Evolutionary conservation across 805 yeast genomes (phyloP), one percentile per base, ranked within the genome.

Genomic region (Wickerhamomyces chambardii): DNA sequence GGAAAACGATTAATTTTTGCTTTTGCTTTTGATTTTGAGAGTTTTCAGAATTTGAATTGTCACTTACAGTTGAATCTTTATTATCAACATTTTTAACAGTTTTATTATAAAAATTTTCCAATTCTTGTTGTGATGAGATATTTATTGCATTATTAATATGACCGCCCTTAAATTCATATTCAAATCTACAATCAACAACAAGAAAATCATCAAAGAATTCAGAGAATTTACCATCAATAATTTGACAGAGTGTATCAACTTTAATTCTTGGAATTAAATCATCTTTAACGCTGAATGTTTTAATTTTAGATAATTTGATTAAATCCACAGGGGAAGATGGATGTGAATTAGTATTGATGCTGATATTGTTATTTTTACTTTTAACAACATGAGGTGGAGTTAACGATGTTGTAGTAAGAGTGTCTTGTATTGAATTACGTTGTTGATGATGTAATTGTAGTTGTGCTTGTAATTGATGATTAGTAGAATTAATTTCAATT

Each of bases 131-230:
- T 27, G 81, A 71, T 29, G 83, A 75, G 22, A 87, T 66, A 55
- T 90, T 92, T 36, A 84, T 47, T 7, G 97, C 95, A 32, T 82
- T 79, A 32, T 68, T 73, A 32, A 92, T 85, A 57, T 92, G 98
- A 21, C 98, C 98, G 24, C 97, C 97, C 29, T 73, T 66, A 56
- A 65, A 92, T 58, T 92, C 98, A 61, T 90, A 90, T 47, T 79
- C 85, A 53, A 92, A 92, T 36, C 98, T 73, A 53, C 97, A 87
- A 59, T 92, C 98, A 9, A 92, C 64, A 15, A 92, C 63, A 10
- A 65, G 47, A 27, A 69, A 61, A 11, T 60, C 56, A 35, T 52
- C 52, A 50, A 76, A 50, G 32, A 66, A 68, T 17, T 57, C 55
- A 4, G 58, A 58, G 61, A 66, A 59, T 51, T 70, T 44, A 32